phyloP scores from a whole-genome alignment of 495 filamentous ascomycete genomes.

The Podospora pseudocomata region DNA sequence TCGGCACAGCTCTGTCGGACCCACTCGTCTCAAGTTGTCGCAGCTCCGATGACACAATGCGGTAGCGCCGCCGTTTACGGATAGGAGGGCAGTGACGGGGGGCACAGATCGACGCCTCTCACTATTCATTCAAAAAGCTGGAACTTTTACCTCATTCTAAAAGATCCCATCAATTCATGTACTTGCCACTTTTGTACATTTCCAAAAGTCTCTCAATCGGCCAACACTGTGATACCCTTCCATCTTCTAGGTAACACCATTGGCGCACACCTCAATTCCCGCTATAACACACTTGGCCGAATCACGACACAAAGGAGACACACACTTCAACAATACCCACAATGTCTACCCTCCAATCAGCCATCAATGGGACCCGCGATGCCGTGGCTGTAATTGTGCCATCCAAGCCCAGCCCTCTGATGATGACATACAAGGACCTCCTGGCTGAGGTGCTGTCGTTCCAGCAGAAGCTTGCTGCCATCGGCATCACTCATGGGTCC shows the following conservation, averaged over 20 bases:
- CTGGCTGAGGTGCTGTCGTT: slow-evolving; percentile 58
- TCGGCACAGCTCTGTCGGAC: not conserved
- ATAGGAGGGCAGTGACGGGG: not conserved
- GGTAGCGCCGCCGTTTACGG: slow-evolving; percentile 4
- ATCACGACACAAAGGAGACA: not conserved
- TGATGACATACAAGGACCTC: slow-evolving; percentile 62
- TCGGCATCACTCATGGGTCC: slow-evolving; percentile 60
- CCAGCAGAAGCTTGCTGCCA: slow-evolving; percentile 65
- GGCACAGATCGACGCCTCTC: not conserved
- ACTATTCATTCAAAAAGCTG: not conserved
- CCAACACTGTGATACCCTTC: slow-evolving; percentile 12
- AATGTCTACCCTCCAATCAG: slow-evolving; percentile 39
- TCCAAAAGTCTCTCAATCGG: not conserved
- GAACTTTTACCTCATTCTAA: not conserved
- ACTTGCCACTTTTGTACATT: not conserved
- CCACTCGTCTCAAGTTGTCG: slow-evolving; percentile 11
- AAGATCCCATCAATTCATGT: not conserved
- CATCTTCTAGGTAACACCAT: not conserved
- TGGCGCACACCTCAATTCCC: not conserved
- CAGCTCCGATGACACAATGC: slow-evolving; percentile 21
- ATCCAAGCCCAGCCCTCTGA: slow-evolving; percentile 51
- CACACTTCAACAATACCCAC: slow-evolving; percentile 22
- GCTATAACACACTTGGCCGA: not conserved
- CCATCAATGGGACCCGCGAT: slow-evolving; percentile 39
- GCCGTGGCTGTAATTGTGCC: slow-evolving; percentile 66